Percentiles rank a stretch among this genome's conserved stretches.
These are phyloP conservation scores for Eimeria falciformis DNA, from an alignment of 169 alveolate genomes.

Conservation along the genomic window DNA sequence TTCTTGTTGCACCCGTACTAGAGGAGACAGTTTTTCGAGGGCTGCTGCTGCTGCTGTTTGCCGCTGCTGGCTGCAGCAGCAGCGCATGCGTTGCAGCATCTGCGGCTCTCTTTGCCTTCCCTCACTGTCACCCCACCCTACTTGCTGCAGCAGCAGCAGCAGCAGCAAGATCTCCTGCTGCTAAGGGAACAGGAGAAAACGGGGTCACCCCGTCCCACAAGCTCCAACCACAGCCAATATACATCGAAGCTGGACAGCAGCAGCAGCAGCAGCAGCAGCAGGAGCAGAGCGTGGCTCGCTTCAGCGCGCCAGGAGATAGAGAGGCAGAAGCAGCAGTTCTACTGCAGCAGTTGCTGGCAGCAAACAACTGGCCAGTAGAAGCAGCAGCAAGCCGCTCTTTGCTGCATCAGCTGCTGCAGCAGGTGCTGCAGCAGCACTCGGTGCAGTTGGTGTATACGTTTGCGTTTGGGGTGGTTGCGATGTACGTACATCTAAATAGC, in stretches of 20 bases:
- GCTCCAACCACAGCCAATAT: not conserved
- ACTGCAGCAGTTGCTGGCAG: not conserved
- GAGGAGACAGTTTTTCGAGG: not conserved
- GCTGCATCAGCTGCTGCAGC: constrained; percentile 21
- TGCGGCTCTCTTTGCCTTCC: not conserved
- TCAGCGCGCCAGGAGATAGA: not conserved
- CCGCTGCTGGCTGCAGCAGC: constrained; percentile 20
- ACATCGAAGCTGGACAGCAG: not conserved
- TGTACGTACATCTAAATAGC: not conserved
- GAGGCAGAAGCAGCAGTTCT: not conserved
- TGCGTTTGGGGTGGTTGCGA: constrained; percentile 1
- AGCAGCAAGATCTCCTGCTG: not conserved
- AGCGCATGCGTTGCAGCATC: not conserved
- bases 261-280: not conserved
- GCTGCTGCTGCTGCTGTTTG: constrained; percentile 10
- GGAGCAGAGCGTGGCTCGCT: not conserved
- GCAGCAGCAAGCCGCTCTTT: not conserved
- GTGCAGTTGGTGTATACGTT: not conserved
- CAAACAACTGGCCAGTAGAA: not conserved
- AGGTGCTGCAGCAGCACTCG: not conserved
- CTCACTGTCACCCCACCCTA: not conserved
- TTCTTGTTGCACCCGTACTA: not conserved
- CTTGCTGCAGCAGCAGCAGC: not conserved
- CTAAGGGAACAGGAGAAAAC: not conserved
- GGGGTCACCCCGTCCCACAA: not conserved